Evolutionary conservation across 2,329 filamentous ascomycete species (phyloP).

Genomic region (Coleophoma crateriformis): DNA sequence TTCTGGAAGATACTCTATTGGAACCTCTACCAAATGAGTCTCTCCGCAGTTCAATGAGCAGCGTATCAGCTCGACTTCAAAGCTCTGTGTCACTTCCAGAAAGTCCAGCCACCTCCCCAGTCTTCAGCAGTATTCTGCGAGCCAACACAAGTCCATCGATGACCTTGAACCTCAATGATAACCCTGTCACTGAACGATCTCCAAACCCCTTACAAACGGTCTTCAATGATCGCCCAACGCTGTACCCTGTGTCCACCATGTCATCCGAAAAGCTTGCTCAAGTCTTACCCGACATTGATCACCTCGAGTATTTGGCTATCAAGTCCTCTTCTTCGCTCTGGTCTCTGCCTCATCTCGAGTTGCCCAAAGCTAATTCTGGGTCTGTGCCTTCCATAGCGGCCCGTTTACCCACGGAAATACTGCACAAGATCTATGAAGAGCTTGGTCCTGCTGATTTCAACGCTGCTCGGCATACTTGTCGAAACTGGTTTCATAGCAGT

Average conservation of each 20-base stretch:
- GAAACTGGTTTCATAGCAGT: constrained; percentile 52
- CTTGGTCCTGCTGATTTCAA: constrained; percentile 44
- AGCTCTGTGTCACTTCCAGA: background rate
- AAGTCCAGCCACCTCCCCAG: background rate
- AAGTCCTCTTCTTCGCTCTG: constrained; percentile 6
- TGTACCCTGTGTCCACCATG: constrained; percentile 8
- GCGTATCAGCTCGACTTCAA: constrained; percentile 16
- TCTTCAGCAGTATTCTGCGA: background rate
- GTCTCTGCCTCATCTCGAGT: background rate
- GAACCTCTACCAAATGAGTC: constrained; percentile 19
- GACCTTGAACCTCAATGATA: background rate
- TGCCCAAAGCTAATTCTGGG: background rate
- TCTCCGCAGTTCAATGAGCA: constrained; percentile 2
- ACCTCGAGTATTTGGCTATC: constrained; percentile 8
- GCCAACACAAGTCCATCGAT: background rate
- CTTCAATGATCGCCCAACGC: constrained; percentile 8
- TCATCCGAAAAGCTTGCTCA: constrained; percentile 1
- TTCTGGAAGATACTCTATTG: constrained; percentile 22
- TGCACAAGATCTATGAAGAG: constrained; percentile 29
- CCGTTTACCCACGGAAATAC: constrained; percentile 29
- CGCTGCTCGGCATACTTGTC: constrained; percentile 53
- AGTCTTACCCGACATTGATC: constrained; percentile 3
- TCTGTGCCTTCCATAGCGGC: constrained; percentile 3
- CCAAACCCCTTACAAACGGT: constrained; percentile 4
- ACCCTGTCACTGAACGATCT: background rate